Percentiles rank a stretch among this genome's conserved stretches.
These are phyloP conservation scores for Aspergillus felis DNA, from an alignment of 2,329 filamentous ascomycete genomes.

Conservation along the genomic window DNA sequence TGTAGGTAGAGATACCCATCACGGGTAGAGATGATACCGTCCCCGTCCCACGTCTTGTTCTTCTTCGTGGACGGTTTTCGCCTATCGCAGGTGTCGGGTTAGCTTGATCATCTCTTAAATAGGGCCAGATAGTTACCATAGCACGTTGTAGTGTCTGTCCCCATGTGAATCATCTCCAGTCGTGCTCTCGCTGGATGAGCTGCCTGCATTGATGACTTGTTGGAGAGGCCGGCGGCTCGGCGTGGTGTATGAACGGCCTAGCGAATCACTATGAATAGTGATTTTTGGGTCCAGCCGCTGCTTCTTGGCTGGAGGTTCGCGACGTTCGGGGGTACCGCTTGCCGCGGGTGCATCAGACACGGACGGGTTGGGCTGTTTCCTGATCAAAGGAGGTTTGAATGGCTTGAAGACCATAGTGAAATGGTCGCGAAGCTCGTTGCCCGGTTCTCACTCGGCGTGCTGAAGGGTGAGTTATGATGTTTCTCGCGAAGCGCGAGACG, in stretches of 20 bases:
- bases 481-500: not conserved
- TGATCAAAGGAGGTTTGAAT: constrained; percentile 43
- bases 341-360: not conserved
- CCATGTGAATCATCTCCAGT: constrained; percentile 10
- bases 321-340: constrained; percentile 5
- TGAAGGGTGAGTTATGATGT: not conserved
- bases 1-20: constrained; percentile 58
- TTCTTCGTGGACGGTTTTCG: constrained; percentile 68
- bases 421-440: constrained; percentile 4
- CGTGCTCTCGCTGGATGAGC: constrained; percentile 1
- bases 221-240: constrained; percentile 28
- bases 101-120: constrained; percentile 3
- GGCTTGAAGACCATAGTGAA: constrained; percentile 43
- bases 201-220: constrained; percentile 26
- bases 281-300: constrained; percentile 28
- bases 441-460: not conserved
- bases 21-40: constrained; percentile 59
- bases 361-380: constrained; percentile 21
- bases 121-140: constrained; percentile 38
- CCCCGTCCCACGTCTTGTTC: constrained; percentile 74
- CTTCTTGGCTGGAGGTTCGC: constrained; percentile 31
- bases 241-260: constrained; percentile 7
- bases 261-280: constrained; percentile 4
- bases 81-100: constrained; percentile 37
- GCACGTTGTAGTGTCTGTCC: constrained; percentile 45